phyloP scores from a whole-genome alignment of 1,139 yeast genomes.

The Torulaspora pretoriensis region DNA sequence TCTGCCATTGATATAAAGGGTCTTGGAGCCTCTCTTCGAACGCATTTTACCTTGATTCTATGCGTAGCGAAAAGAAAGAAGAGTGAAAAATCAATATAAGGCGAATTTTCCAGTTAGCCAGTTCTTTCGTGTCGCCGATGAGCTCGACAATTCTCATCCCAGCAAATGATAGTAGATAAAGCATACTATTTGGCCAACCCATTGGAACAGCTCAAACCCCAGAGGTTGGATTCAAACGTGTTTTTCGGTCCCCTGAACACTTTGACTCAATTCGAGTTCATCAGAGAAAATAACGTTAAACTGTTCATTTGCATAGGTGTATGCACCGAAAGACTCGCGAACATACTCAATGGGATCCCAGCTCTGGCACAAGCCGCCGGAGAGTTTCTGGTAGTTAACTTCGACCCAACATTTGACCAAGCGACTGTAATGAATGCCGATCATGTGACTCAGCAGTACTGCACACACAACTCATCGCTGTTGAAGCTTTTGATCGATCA shows the following conservation, averaged over 20 bases:
- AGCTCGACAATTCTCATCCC: background rate
- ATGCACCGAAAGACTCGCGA: conserved; percentile 27
- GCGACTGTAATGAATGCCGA: conserved; percentile 21
- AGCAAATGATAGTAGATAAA: conserved; percentile 9
- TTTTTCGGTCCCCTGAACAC: conserved; percentile 39
- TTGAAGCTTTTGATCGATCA: conserved; percentile 6
- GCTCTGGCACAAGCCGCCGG: conserved; percentile 6
- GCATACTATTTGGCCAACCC: conserved; percentile 23
- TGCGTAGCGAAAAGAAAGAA: conserved; percentile 4
- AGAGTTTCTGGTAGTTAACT: conserved; percentile 23
- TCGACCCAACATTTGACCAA: conserved; percentile 17
- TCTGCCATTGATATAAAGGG: too few species aligned
- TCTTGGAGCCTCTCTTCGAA: too few species aligned
- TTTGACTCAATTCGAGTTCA: conserved; percentile 33
- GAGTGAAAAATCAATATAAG: background rate
- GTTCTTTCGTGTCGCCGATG: conserved; percentile 2
- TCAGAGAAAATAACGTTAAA: conserved; percentile 23
- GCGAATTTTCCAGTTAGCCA: conserved; percentile 4
- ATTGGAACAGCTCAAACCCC: conserved; percentile 29
- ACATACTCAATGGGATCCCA: conserved; percentile 25
- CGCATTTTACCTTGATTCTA: background rate
- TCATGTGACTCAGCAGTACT: conserved; percentile 5
- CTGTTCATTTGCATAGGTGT: conserved; percentile 30
- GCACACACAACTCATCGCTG: conserved; percentile 5
- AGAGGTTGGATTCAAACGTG: conserved; percentile 33